Percentiles rank a stretch among this genome's conserved stretches.
These are phyloP conservation scores for Pugionium dolabratum DNA, from an alignment of 345 rosid genomes.

Conservation along the genomic window DNA sequence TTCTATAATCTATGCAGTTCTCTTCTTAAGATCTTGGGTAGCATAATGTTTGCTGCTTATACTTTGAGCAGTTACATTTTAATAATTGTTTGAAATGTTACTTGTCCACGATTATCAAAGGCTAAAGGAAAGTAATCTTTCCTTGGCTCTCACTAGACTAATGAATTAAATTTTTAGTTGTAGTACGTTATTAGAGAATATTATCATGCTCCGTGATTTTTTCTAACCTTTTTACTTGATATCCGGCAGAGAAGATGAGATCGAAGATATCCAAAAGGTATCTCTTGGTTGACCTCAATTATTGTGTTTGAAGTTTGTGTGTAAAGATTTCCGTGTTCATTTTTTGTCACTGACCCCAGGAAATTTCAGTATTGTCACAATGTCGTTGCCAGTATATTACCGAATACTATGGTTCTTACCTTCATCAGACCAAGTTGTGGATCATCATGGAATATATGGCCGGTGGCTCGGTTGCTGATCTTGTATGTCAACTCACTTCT, in stretches of 20 bases:
- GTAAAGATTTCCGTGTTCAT: constrained; percentile 27
- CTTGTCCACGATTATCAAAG: constrained; percentile 6
- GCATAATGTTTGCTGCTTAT: constrained; percentile 5
- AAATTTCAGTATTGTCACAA: constrained; percentile 92
- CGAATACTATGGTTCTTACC: constrained; percentile 94
- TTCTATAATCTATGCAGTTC: neutral
- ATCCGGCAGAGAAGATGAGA: constrained; percentile 86
- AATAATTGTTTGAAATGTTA: constrained; percentile 1
- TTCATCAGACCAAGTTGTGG: constrained; percentile 95
- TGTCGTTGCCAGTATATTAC: constrained; percentile 95
- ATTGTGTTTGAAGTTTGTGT: neutral
- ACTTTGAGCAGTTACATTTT: neutral
- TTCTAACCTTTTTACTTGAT: constrained; percentile 30
- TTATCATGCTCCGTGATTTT: neutral
- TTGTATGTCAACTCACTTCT: constrained; percentile 64
- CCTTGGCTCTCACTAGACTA: neutral
- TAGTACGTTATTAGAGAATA: constrained; percentile 2
- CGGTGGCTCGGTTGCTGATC: constrained; percentile 99
- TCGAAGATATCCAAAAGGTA: constrained; percentile 99
- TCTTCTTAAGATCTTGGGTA: constrained; percentile 9
- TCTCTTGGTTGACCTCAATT: constrained; percentile 21
- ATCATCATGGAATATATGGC: constrained; percentile 99
- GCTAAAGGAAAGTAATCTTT: neutral
- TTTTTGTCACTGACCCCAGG: constrained; percentile 51
- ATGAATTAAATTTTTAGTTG: neutral